Evolutionary conservation across 164 flowering plant species (phyloP).

Genomic region (Berberis vulgaris): DNA sequence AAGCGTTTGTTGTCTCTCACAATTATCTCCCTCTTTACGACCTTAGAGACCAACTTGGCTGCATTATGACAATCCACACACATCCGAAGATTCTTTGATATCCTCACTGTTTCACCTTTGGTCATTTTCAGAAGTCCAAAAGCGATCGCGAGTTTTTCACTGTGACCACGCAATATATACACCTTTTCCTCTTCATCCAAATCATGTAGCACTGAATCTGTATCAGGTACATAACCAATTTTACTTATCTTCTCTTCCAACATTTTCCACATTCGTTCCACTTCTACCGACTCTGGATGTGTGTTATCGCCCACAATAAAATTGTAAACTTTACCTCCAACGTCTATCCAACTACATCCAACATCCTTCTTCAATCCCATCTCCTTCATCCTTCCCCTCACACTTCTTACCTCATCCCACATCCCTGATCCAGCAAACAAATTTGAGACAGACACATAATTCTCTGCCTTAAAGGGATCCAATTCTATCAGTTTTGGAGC

Average conservation of each 20-base stretch:
- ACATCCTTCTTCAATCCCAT: constrained; percentile 41
- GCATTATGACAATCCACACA: constrained; percentile 63
- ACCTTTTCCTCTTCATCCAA: constrained; percentile 46
- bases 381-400: constrained; percentile 51
- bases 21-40: constrained; percentile 43
- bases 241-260: constrained; percentile 38
- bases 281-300: constrained; percentile 20
- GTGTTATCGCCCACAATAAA: constrained; percentile 36
- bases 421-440: constrained; percentile 45
- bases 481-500: constrained; percentile 36
- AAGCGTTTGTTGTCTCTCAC: constrained; percentile 61
- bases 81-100: constrained; percentile 49
- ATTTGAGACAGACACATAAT: constrained; percentile 44
- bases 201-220: constrained; percentile 48
- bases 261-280: constrained; percentile 26
- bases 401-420: constrained; percentile 57
- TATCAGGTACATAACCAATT: constrained; percentile 40
- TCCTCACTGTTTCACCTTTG: constrained; percentile 32
- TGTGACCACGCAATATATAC: constrained; percentile 41
- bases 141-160: constrained; percentile 58
- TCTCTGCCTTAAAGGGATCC: constrained; percentile 40
- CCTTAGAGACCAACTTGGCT: constrained; percentile 41
- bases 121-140: constrained; percentile 39
- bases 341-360: constrained; percentile 67
- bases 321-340: constrained; percentile 37